Base-by-base conservation (phyloP, 2,329 filamentous ascomycete genomes). In the Calonectria fujianensis region DNA sequence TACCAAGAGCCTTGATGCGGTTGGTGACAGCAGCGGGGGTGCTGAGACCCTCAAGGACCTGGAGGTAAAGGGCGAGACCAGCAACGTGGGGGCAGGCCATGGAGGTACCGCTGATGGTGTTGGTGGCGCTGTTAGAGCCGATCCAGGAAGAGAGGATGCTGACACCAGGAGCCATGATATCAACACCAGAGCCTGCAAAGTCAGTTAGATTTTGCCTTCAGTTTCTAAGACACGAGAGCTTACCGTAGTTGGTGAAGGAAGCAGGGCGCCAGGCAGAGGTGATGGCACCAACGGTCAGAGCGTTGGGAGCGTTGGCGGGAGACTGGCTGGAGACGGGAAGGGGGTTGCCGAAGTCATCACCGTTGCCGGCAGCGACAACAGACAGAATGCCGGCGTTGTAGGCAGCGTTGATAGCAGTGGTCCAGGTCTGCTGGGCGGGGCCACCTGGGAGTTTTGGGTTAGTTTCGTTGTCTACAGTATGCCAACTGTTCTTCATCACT, bases 231-330 rank as follows among this genome's bases (percentile, higher is more conserved):
- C 16, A 50, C 6, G 14, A 54, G n/a, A 1, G 65, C 39, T 73
- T 50, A 41, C 87, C 87, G 73, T 85, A 90, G 85, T 90, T 91
- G 81, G 88, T 89, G 83, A 86, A 89, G 37, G 79, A 81, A 70
- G 88, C 84, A 48, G 83, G 82, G 69, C 79, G 75, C 77, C 89
- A 86, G 70, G 74, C 78, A 27, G 72, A 78, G 76, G 85, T 83
- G 57, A 85, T 86, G 51, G 89, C 87, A 68, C 86, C 89, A 57
- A 91, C 88, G 7, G 89, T 90, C 80, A 89, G 86, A 63, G 86
- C 89, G 45, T 82, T 81, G 8, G 86, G 68, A 39, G 85, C 86
- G 8, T 85, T 87, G 70, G 88, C 87, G 2, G 88, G 88, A 20
- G 88, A 90, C 77, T 82, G 85, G 80, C 81, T 82, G 39, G 83